Base-by-base conservation (phyloP, 345 rosid species). In the Trapa incisa region DNA sequence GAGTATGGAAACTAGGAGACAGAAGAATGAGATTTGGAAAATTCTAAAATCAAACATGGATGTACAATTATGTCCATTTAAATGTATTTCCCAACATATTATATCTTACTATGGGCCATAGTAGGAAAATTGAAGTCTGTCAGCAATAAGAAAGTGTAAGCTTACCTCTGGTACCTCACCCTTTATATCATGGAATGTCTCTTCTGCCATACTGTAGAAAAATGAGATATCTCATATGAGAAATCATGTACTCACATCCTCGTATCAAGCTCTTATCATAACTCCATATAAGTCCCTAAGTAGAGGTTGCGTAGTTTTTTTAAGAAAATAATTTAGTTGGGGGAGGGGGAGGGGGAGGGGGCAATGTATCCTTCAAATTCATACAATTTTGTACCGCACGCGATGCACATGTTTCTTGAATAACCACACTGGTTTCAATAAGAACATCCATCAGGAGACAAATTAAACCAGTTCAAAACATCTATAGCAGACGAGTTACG, bases 191-290 rank as follows among this genome's bases (percentile, higher is more conserved):
- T 50, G 15, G 16, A 7, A n/a, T 8, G 32, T 54, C 35, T n/a
- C 60, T 4, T 54, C 60, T 17, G 60, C 60, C 60, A 54, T 54
- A 54, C 60, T 54, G 60, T n/a, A 54, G 33, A 54, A 22, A 54
- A n/a, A 16, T 4, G 32, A 54, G 11, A 54, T 0, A 54, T 13
- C 22, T 50, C 60, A 5, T n/a, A n/a, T n/a, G 11, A 54, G 10
- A 54, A 54, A 54, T 11, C 33, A 4, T 4, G 8, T 15, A 54
- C 0, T 17, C 29, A 54, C 5, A 54, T 5, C 33, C 11, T 4
- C 2, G 22, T 13, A 45, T 45, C 13, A 45, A 45, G 9, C 48
- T 45, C 48, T 7, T 11, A 13, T 45, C 2, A 13, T 45, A 45
- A 45, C 48, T 13, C 48, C 48, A 45, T 45, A 11, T 0, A 45